Percentiles rank a stretch among this genome's conserved stretches.
phyloP scores from a whole-genome alignment of 208 protist genomes.

The Acanthamoeba castellanii region DNA sequence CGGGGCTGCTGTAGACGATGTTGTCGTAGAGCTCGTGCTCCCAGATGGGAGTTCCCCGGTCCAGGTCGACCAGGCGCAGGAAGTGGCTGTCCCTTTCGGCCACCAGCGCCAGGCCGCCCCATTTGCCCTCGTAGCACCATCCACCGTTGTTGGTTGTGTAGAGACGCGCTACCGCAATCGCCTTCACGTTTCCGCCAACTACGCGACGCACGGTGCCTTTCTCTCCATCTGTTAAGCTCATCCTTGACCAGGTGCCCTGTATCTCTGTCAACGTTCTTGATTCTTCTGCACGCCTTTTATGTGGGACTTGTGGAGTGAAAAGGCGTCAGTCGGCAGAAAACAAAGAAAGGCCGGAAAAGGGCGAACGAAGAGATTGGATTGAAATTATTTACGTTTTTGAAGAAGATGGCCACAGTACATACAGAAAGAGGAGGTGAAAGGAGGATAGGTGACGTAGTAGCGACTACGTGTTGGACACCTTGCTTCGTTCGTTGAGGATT shows the following conservation, averaged over 20 bases:
- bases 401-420: background rate
- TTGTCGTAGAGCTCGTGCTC: constrained; percentile 56
- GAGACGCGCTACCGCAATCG: background rate
- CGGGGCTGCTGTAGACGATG: background rate
- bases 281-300: too few relatives aligned
- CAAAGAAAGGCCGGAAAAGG: too few relatives aligned
- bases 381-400: too few relatives aligned
- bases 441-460: background rate
- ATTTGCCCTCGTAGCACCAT: background rate
- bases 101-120: constrained; percentile 21
- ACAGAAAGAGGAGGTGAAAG: background rate
- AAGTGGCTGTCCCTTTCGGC: background rate
- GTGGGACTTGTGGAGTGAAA: too few relatives aligned
- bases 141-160: background rate
- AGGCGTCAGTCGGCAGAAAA: too few relatives aligned
- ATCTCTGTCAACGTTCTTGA: too few relatives aligned
- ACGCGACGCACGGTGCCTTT: background rate
- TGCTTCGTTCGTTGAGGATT: constrained; percentile 53
- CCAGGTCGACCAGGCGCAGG: background rate
- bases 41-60: background rate
- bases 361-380: too few relatives aligned
- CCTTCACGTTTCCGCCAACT: background rate
- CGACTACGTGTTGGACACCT: constrained; percentile 47
- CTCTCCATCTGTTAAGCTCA: background rate
- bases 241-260: too few relatives aligned